These are phyloP conservation scores for Didymella exigua DNA, from an alignment of 2,329 filamentous ascomycete genomes.

Conservation along the genomic window DNA sequence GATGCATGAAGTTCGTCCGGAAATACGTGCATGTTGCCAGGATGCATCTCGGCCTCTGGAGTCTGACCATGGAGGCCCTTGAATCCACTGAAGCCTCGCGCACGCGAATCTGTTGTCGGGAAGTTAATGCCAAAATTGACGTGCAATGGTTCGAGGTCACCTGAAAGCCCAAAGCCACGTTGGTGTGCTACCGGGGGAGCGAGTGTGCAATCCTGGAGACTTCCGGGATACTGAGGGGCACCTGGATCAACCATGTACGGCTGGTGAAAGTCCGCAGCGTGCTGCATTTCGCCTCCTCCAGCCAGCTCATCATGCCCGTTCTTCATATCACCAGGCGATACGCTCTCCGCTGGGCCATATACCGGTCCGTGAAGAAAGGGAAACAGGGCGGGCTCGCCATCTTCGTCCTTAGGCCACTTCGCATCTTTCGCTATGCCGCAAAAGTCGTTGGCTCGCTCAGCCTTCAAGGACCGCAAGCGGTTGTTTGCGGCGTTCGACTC, in stretches of 20 bases:
- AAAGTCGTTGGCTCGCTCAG: not conserved
- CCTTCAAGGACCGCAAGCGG: not conserved
- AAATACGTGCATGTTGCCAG: no score
- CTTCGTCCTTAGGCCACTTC: not conserved
- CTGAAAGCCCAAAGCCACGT: not conserved
- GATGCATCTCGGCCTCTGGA: no score
- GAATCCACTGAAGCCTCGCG: no score
- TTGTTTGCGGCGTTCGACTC: not conserved
- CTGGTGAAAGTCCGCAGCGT: not conserved
- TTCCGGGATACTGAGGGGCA: not conserved
- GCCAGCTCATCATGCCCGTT: not conserved
- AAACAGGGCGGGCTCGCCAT: not conserved
- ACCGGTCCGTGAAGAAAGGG: not conserved
- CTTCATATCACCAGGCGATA: not conserved
- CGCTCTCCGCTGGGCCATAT: not conserved
- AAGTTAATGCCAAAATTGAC: no score
- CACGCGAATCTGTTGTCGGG: no score
- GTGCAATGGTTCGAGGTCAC: not conserved
- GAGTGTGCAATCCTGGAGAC: not conserved
- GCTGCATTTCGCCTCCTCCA: not conserved
- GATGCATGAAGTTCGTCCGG: no score
- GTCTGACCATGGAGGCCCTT: no score
- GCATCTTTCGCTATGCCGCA: not conserved
- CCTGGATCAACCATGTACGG: not conserved
- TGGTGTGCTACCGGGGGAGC: not conserved